phyloP scores from a whole-genome alignment of 176 grass and related monocot species.

The Elaeis guineensis region DNA sequence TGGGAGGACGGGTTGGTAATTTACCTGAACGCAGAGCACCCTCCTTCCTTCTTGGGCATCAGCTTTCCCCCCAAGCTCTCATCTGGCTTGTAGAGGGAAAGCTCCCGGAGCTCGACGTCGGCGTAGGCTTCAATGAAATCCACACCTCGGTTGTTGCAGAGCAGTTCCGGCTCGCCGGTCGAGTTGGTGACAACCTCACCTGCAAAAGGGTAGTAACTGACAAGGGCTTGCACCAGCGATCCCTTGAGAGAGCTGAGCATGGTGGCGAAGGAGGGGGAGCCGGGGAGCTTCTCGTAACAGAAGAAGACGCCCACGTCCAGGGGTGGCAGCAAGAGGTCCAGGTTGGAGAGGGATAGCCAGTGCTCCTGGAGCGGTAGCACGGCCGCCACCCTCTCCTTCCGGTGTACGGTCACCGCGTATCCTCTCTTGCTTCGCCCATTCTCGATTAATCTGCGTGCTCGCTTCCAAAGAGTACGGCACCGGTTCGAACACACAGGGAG shows the following conservation, averaged over 20 bases:
- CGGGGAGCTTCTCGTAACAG: conserved; percentile 37
- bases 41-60: conserved; percentile 51
- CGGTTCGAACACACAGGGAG: background rate
- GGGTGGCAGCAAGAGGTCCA: conserved; percentile 45
- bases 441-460: background rate
- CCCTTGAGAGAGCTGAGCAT: conserved; percentile 30
- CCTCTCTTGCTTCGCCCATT: conserved; percentile 27
- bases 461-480: no score
- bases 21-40: conserved; percentile 49
- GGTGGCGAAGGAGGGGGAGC: conserved; percentile 7
- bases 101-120: conserved; percentile 32
- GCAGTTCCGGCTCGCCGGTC: conserved; percentile 38
- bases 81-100: conserved; percentile 36
- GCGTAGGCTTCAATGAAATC: conserved; percentile 40
- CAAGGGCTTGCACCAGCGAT: conserved; percentile 35
- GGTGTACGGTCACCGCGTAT: conserved; percentile 21
- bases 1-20: no score
- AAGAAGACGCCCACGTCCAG: conserved; percentile 58
- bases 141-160: conserved; percentile 54
- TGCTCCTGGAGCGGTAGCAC: conserved; percentile 41
- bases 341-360: background rate
- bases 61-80: conserved; percentile 48
- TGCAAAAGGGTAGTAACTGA: conserved; percentile 47
- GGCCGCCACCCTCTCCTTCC: conserved; percentile 25
- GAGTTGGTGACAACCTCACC: conserved; percentile 37